A percentile compares a stretch with the other conserved stretches of the same genome.
Evolutionary conservation across 192 early-diverging fungal species (phyloP).

Genomic region (Gigaspora rosea): DNA sequence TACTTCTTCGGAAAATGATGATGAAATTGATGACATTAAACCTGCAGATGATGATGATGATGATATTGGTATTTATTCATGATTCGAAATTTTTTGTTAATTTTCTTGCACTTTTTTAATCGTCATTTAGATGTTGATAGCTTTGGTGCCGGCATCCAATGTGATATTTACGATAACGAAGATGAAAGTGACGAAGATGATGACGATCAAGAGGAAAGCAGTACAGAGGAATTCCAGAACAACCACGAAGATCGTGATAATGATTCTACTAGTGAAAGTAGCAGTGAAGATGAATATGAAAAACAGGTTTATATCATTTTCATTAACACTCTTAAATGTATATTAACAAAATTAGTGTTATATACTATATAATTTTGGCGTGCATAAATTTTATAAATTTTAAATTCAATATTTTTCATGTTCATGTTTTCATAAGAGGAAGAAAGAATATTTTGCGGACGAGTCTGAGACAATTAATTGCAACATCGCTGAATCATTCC

Average conservation of each 20-base stretch:
- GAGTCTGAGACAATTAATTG: constrained; percentile 7
- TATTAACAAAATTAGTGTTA: too few species aligned
- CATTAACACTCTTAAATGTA: neutral
- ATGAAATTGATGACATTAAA: constrained; percentile 39
- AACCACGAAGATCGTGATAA: constrained; percentile 39
- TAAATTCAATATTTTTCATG: neutral
- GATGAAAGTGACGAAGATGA: constrained; percentile 43
- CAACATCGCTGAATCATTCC: constrained; percentile 67
- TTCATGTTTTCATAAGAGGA: constrained; percentile 38
- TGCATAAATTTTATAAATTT: too few species aligned
- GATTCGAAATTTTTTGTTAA: neutral
- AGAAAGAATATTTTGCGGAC: constrained; percentile 62
- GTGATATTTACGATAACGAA: constrained; percentile 41
- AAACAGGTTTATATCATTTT: constrained; percentile 38
- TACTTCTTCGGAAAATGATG: constrained; percentile 37
- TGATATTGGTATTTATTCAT: neutral
- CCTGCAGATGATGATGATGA: constrained; percentile 35
- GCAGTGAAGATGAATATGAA: constrained; percentile 49
- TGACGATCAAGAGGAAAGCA: neutral
- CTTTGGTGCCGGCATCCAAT: constrained; percentile 44
- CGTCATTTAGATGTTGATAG: constrained; percentile 35
- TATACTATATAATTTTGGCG: too few species aligned
- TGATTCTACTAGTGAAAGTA: constrained; percentile 21
- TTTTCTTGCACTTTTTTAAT: neutral
- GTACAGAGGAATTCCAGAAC: neutral